Conservation (phyloP, 1,284 basidiomycete genomes). For the Trametes hirsuta region DNA sequence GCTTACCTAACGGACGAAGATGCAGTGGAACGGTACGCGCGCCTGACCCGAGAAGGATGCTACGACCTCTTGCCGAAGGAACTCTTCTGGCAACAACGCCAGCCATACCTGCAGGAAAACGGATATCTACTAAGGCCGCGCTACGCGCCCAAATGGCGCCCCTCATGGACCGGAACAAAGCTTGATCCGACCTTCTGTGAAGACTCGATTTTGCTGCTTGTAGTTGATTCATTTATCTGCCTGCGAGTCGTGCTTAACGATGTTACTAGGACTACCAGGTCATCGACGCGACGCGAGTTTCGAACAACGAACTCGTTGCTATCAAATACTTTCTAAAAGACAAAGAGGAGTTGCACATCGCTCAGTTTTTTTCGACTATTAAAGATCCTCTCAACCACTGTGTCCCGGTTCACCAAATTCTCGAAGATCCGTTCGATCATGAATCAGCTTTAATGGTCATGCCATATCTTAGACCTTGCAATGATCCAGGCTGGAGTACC, state of each 20-base stretch:
- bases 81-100: slow-evolving; percentile 5
- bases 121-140: slow-evolving; percentile 9
- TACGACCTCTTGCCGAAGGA: slow-evolving; percentile 5
- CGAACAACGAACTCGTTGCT: slow-evolving; percentile 23
- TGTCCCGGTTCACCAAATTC: slow-evolving; percentile 22
- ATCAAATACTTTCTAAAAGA: slow-evolving; percentile 23
- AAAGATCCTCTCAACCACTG: slow-evolving; percentile 19
- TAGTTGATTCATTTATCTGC: background rate
- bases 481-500: slow-evolving; percentile 25
- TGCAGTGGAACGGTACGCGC: background rate
- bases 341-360: slow-evolving; percentile 14
- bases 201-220: slow-evolving; percentile 2
- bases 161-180: slow-evolving; percentile 14
- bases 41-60: background rate
- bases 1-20: background rate
- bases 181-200: slow-evolving; percentile 10
- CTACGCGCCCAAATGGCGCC: slow-evolving; percentile 7
- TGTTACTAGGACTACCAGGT: slow-evolving; percentile 5
- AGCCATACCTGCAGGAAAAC: background rate
- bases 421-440: slow-evolving; percentile 21
- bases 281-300: slow-evolving; percentile 28
- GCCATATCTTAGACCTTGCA: slow-evolving; percentile 30
- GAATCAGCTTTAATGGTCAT: slow-evolving; percentile 26
- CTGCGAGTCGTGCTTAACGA: background rate
- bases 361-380: slow-evolving; percentile 10